phyloP scores from a whole-genome alignment of 2,329 filamentous ascomycete genomes.

The Alternaria consortialis region DNA sequence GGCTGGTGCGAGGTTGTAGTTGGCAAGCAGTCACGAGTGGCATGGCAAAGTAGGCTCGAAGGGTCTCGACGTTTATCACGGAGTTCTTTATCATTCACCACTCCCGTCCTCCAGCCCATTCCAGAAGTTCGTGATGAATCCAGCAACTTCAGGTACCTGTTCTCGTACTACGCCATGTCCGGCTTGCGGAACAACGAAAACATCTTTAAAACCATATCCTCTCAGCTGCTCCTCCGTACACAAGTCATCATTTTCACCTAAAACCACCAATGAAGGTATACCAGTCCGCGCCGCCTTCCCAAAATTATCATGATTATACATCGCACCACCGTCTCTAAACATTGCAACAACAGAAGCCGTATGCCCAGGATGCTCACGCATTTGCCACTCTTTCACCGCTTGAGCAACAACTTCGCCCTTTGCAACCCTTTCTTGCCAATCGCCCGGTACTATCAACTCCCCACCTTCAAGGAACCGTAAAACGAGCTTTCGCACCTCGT shows the following conservation, averaged over 20 bases:
- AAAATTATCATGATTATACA: conserved; percentile 52
- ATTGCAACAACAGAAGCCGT: conserved; percentile 57
- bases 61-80: neutral
- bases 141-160: conserved; percentile 49
- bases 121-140: conserved; percentile 46
- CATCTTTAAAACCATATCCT: conserved; percentile 46
- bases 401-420: conserved; percentile 58
- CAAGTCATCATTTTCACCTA: conserved; percentile 52
- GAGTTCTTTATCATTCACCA: neutral
- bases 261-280: conserved; percentile 41
- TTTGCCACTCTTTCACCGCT: conserved; percentile 61
- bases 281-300: conserved; percentile 31
- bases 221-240: conserved; percentile 45
- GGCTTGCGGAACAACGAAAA: conserved; percentile 49
- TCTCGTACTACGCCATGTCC: conserved; percentile 56
- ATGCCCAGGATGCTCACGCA: conserved; percentile 58
- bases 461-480: conserved; percentile 57
- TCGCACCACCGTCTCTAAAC: conserved; percentile 57
- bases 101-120: neutral
- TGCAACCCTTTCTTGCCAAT: conserved; percentile 57
- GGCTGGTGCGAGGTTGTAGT: neutral
- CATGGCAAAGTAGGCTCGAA: neutral
- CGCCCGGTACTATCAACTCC: conserved; percentile 51
- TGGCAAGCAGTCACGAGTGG: neutral
- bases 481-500: conserved; percentile 48